phyloP scores from a whole-genome alignment of 1,284 basidiomycete genomes.

The Cutaneotrichosporon dermatis region DNA sequence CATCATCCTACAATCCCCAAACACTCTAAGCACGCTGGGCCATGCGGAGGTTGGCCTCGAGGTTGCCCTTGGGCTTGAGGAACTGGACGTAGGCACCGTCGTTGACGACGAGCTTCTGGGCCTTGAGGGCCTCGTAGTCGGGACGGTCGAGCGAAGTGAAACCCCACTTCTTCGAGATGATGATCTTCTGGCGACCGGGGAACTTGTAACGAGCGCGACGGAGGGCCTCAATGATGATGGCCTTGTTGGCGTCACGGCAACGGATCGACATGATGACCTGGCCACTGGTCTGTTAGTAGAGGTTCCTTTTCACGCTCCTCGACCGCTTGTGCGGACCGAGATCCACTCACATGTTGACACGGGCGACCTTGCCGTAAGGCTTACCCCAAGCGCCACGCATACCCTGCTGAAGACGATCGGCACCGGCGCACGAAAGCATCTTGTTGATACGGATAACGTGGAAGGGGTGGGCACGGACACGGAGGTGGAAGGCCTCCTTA shows the following conservation, averaged over 20 bases:
- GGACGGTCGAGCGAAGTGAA: constrained; percentile 93
- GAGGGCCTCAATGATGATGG: constrained; percentile 92
- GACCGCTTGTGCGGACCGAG: no score
- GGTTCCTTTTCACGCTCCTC: no score
- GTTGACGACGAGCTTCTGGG: constrained; percentile 78
- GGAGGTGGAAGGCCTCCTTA: constrained; percentile 98
- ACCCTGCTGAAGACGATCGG: constrained; percentile 94
- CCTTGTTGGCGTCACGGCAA: constrained; percentile 80
- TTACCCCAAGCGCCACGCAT: constrained; percentile 99
- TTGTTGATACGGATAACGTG: constrained; percentile 99
- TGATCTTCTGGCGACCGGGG: constrained; percentile 99
- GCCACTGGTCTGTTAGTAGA: constrained; percentile 58
- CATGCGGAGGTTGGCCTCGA: constrained; percentile 77
- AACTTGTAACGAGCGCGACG: constrained; percentile 99
- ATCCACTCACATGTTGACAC: constrained; percentile 46
- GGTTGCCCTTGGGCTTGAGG: constrained; percentile 78
- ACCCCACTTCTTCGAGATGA: constrained; percentile 95
- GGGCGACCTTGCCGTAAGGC: constrained; percentile 69
- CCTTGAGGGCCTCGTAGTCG: constrained; percentile 84
- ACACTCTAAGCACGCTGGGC: constrained; percentile 62
- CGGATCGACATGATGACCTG: constrained; percentile 96
- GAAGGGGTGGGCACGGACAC: constrained; percentile 97
- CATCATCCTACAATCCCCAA: constrained; percentile 14
- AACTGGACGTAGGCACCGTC: constrained; percentile 62
- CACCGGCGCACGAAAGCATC: constrained; percentile 99